Base-by-base conservation (phyloP, 2,329 filamentous ascomycete genomes). In the Alternaria sp. region DNA sequence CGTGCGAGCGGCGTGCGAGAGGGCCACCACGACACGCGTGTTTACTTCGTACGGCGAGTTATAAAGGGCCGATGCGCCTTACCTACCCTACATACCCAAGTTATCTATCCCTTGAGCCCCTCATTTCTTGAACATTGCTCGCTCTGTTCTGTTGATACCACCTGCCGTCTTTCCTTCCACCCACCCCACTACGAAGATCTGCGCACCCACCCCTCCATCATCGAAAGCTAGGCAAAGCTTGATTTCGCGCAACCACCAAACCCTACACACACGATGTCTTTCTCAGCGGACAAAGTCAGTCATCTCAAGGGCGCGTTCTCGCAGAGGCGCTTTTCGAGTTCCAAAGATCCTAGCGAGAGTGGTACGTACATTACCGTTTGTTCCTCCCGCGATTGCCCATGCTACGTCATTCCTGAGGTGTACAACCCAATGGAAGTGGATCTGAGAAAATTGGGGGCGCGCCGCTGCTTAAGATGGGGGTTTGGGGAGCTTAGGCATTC, bases 261-360 rank as follows among this genome's bases (percentile, higher is more conserved):
- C 47, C 28, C 36, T 55, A 28, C 50, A 50, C 15, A 17, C 59
- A 69, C 55, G 36, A 80, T 80, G 77, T 78, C 76, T 25, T 80
- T 80, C 56, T 80, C 77, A 2, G 77, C 73, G 11, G 69, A 69
- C 53, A 78, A 73, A 66, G 69, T 79, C 19, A 73, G 73, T 15
- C 73, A 74, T 19, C 57, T 78, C 9, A 78, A 72, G 72, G 68
- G 70, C 4, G 68, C 71, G 0, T 72, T 73, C 57, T 72, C 72
- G 9, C 72, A 75, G 55, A 65, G 78, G 51, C 68, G 78, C 21
- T 79, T 80, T n/a, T 79, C 77, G 6, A 73, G 67, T 47, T 73
- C 69, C 12, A 80, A 80, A 44, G 78, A 79, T 50, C 73, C 75
- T 6, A 79, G 62, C 28, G 78, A 79, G 60, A 79, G 69, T 67